Evolutionary conservation across 2,329 filamentous ascomycete species (phyloP).

Genomic region (Epichloe sylvatica): DNA sequence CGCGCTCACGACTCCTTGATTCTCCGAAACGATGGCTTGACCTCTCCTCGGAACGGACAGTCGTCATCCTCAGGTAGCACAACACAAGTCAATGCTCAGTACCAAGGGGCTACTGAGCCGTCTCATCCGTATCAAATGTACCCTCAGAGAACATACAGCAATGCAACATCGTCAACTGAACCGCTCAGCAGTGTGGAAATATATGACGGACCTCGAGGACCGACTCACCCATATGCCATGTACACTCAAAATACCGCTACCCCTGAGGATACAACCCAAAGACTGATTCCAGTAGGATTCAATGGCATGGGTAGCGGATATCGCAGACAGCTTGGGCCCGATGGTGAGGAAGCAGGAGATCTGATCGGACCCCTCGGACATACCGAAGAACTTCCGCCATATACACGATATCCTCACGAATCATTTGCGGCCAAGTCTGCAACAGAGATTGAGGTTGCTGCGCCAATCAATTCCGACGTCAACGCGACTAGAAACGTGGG

Average conservation of each 20-base stretch:
- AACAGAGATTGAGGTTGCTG: slow-evolving; percentile 9
- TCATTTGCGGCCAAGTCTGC: slow-evolving; percentile 33
- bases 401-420: slow-evolving; percentile 77
- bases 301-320: slow-evolving; percentile 53
- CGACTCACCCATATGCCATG: slow-evolving; percentile 74
- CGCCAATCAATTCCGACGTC: background rate
- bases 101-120: slow-evolving; percentile 55
- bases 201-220: slow-evolving; percentile 47
- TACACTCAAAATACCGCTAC: slow-evolving; percentile 65
- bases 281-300: slow-evolving; percentile 57
- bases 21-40: slow-evolving; percentile 36
- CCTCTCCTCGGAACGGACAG: slow-evolving; percentile 7
- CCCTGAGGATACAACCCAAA: slow-evolving; percentile 32
- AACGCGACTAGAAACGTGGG: background rate
- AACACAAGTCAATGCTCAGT: slow-evolving; percentile 44
- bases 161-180: slow-evolving; percentile 57
- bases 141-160: slow-evolving; percentile 55
- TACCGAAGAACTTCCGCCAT: slow-evolving; percentile 81
- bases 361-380: slow-evolving; percentile 81
- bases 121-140: slow-evolving; percentile 82
- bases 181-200: slow-evolving; percentile 23
- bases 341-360: slow-evolving; percentile 76
- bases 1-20: slow-evolving; percentile 35
- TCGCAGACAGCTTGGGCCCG: slow-evolving; percentile 58
- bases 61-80: slow-evolving; percentile 1